Evolutionary conservation across 73 alveolate species (phyloP).

Genomic region (Paramecium pentaurelia): DNA sequence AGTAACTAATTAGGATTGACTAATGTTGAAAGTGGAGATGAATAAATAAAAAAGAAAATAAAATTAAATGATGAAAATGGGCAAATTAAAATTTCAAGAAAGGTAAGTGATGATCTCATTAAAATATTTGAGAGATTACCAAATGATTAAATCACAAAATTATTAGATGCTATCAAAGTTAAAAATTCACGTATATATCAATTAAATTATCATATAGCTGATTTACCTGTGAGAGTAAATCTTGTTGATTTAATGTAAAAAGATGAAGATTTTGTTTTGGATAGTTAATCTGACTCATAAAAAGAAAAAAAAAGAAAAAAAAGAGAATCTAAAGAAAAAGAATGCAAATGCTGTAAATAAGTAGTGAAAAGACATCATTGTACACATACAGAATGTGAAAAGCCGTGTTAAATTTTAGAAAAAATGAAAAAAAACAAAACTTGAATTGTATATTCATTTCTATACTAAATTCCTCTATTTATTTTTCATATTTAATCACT

Average conservation of each 20-base stretch:
- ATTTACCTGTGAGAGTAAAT: neutral
- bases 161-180: neutral
- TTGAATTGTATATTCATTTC: neutral
- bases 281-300: neutral
- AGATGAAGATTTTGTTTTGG: neutral
- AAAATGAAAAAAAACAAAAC: neutral
- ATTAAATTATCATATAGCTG: neutral
- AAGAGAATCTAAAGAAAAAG: conserved; percentile 48
- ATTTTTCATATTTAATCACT: neutral
- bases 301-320: conserved; percentile 11
- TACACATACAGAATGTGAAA: neutral
- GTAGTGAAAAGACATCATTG: conserved; percentile 35
- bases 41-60: neutral
- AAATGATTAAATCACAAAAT: neutral
- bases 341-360: conserved; percentile 16
- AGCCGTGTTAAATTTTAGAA: conserved; percentile 7
- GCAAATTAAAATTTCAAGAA: neutral
- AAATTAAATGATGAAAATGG: neutral
- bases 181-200: conserved; percentile 9
- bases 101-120: conserved; percentile 15
- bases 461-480: neutral
- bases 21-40: neutral
- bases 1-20: neutral
- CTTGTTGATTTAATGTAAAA: neutral
- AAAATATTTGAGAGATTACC: conserved; percentile 3